Percentiles rank a stretch among this genome's conserved stretches.
These are phyloP conservation scores for Endoconidiophora laricicola DNA, from an alignment of 2,329 filamentous ascomycete species.

Conservation along the genomic window DNA sequence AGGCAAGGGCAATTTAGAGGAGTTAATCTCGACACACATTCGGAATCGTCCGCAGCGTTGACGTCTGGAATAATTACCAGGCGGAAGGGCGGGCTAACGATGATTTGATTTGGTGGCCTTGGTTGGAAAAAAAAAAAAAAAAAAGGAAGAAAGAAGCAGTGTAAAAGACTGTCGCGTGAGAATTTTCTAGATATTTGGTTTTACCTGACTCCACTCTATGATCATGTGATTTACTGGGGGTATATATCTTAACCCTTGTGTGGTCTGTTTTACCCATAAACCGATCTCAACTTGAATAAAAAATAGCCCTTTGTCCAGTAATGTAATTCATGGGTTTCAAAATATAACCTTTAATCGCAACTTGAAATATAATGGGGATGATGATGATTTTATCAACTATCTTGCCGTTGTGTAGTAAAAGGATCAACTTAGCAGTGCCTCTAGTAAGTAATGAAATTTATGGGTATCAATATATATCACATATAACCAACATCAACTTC, in stretches of 20 bases:
- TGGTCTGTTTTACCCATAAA: too few relatives aligned
- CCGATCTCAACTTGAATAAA: too few relatives aligned
- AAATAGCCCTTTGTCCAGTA: too few relatives aligned
- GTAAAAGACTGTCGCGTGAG: constrained; percentile 6
- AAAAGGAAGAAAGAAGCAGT: constrained; percentile 15
- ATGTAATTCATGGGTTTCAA: too few relatives aligned
- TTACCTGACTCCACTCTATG: neutral
- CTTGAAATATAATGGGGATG: too few relatives aligned
- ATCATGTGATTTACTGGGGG: neutral
- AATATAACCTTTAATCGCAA: too few relatives aligned
- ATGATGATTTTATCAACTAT: too few relatives aligned
- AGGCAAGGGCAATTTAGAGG: constrained; percentile 35
- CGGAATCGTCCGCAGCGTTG: constrained; percentile 32
- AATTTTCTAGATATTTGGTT: constrained; percentile 7
- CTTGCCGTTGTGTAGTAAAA: too few relatives aligned
- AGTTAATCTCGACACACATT: constrained; percentile 39
- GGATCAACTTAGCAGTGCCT: too few relatives aligned
- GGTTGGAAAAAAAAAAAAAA: constrained; percentile 19
- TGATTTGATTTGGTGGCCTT: constrained; percentile 31
- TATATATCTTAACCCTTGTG: constrained; percentile 4
- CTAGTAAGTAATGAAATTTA: too few relatives aligned
- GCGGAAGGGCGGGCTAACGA: constrained; percentile 20
- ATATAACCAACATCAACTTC: too few relatives aligned
- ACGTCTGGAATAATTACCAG: constrained; percentile 15
- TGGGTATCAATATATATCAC: too few relatives aligned